Evolutionary conservation across 495 filamentous ascomycete genomes (phyloP).

Genomic region (Rostrohypoxylon terebratum): DNA sequence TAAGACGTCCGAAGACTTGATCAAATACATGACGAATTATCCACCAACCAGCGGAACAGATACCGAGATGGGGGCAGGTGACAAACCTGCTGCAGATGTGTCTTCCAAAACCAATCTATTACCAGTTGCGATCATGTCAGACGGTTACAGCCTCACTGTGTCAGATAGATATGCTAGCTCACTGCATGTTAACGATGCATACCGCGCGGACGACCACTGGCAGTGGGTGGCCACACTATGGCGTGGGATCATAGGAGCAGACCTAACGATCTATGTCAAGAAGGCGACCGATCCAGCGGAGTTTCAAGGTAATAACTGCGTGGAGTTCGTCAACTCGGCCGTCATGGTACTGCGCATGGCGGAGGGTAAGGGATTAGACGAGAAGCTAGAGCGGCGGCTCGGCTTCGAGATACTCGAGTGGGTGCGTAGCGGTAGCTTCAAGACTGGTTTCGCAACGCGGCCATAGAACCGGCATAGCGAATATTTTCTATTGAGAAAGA

Average conservation of each 20-base stretch:
- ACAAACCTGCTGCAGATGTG: slow-evolving; percentile 7
- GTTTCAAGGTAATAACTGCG: slow-evolving; percentile 54
- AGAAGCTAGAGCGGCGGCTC: slow-evolving; percentile 74
- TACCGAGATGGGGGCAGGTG: slow-evolving; percentile 5
- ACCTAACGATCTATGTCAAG: slow-evolving; percentile 82
- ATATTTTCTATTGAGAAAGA: not conserved
- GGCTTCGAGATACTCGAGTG: slow-evolving; percentile 88
- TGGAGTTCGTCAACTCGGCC: slow-evolving; percentile 65
- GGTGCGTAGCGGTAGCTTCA: slow-evolving; percentile 64
- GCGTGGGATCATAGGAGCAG: slow-evolving; percentile 86
- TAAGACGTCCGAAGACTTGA: slow-evolving; percentile 72
- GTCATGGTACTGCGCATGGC: slow-evolving; percentile 55
- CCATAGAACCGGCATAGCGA: slow-evolving; percentile 5
- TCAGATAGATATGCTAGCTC: slow-evolving; percentile 78
- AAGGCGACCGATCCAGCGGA: slow-evolving; percentile 38
- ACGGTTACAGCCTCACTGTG: slow-evolving; percentile 77
- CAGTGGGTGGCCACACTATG: slow-evolving; percentile 97
- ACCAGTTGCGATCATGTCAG: slow-evolving; percentile 78
- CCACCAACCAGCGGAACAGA: slow-evolving; percentile 13
- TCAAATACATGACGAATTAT: slow-evolving; percentile 67
- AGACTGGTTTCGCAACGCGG: slow-evolving; percentile 21
- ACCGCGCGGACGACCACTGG: slow-evolving; percentile 91
- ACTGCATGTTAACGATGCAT: slow-evolving; percentile 80
- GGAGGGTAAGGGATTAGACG: slow-evolving; percentile 63
- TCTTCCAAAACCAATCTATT: slow-evolving; percentile 34